Evolutionary conservation across 306 rosid genomes (phyloP).

Genomic region (Glycine soja): DNA sequence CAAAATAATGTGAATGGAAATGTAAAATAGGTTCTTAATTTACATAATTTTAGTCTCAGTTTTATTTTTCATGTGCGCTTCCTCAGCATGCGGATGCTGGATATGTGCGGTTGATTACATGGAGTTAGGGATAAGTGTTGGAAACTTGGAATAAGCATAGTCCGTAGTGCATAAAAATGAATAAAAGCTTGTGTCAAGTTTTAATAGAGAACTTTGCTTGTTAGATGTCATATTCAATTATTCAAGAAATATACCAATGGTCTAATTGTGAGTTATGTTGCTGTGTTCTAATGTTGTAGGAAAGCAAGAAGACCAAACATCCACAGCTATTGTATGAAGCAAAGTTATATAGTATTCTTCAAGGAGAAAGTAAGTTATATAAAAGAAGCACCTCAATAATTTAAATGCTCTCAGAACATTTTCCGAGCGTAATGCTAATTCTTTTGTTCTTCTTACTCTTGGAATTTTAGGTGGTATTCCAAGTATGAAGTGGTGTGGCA

Average conservation of each 20-base stretch:
- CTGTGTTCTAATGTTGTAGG: constrained; percentile 52
- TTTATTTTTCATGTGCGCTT: neutral
- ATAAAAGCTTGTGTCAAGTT: constrained; percentile 12
- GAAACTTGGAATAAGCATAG: neutral
- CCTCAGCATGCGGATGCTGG: neutral
- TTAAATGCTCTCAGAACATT: constrained; percentile 4
- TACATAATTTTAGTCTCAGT: neutral
- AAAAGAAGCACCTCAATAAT: constrained; percentile 39
- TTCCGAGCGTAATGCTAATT: constrained; percentile 10
- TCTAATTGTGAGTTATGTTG: constrained; percentile 11
- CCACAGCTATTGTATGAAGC: constrained; percentile 75
- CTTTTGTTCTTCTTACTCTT: constrained; percentile 16
- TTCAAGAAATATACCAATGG: constrained; percentile 20
- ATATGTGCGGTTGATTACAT: neutral
- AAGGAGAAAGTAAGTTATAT: constrained; percentile 71
- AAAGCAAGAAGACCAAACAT: constrained; percentile 70
- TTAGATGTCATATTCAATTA: constrained; percentile 2
- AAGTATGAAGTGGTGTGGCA: constrained; percentile 82
- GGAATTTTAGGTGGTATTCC: constrained; percentile 80
- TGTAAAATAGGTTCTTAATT: neutral
- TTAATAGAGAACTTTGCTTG: constrained; percentile 29
- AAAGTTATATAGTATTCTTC: constrained; percentile 63
- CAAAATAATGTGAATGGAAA: neutral
- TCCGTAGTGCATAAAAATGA: neutral
- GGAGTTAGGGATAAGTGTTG: neutral